Conservation (phyloP, 2,329 filamentous ascomycete genomes). For the Pyrenochaeta sp. region DNA sequence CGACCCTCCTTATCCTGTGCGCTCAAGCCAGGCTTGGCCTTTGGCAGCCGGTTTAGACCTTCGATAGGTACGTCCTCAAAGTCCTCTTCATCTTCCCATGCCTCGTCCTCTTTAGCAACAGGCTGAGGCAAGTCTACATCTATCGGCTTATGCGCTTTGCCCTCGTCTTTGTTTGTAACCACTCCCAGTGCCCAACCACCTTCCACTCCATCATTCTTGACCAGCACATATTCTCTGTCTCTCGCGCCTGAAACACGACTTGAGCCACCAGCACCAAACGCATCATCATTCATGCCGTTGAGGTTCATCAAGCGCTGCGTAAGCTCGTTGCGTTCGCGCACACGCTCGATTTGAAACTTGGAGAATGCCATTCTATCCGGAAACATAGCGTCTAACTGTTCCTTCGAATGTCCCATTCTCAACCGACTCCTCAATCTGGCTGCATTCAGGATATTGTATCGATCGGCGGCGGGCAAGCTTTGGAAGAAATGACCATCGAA, state of each 20-base stretch:
- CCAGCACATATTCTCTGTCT: slow-evolving; percentile 91
- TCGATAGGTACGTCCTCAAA: slow-evolving; percentile 95
- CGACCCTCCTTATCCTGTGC: slow-evolving; percentile 43
- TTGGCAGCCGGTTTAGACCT: slow-evolving; percentile 84
- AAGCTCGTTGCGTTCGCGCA: slow-evolving; percentile 89
- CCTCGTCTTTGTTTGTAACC: slow-evolving; percentile 83
- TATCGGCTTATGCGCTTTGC: slow-evolving; percentile 85
- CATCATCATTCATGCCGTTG: slow-evolving; percentile 86
- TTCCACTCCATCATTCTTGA: slow-evolving; percentile 94
- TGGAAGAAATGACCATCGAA: slow-evolving; percentile 96
- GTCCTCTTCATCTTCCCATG: slow-evolving; percentile 76
- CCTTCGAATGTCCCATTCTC: slow-evolving; percentile 95
- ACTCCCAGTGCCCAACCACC: slow-evolving; percentile 97
- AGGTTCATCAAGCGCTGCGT: slow-evolving; percentile 95
- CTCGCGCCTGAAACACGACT: slow-evolving; percentile 82
- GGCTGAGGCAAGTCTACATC: slow-evolving; percentile 76
- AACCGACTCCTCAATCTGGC: slow-evolving; percentile 86
- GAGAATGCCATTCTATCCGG: slow-evolving; percentile 98
- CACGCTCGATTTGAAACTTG: slow-evolving; percentile 93
- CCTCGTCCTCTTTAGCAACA: slow-evolving; percentile 64
- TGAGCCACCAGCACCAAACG: slow-evolving; percentile 68
- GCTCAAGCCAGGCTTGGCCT: slow-evolving; percentile 51
- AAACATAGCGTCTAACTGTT: slow-evolving; percentile 96
- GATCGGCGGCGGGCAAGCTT: slow-evolving; percentile 85
- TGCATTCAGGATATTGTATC: slow-evolving; percentile 97